Conservation (phyloP, 441 rosid species). For the Populus hybrid region DNA sequence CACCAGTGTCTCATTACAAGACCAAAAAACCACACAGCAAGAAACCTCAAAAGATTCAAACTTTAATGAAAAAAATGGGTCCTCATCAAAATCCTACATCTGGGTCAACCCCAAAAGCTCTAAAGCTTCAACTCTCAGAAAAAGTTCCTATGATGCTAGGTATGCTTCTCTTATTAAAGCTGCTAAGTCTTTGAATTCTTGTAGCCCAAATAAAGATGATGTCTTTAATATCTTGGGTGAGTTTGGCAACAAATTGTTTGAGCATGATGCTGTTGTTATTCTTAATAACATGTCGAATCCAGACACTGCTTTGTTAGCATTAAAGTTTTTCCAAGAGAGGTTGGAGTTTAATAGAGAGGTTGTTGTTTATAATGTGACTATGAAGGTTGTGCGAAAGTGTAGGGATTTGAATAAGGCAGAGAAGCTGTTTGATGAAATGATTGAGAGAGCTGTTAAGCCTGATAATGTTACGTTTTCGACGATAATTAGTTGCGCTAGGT, state of each 20-base stretch:
- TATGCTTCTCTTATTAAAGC: conserved; percentile 59
- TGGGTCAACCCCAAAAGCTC: conserved; percentile 92
- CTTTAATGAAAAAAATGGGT: conserved; percentile 14
- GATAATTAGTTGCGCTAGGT: no score
- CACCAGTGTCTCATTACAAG: conserved; percentile 48
- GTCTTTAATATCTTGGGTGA: conserved; percentile 40
- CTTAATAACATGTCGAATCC: conserved; percentile 79
- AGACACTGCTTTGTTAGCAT: conserved; percentile 51
- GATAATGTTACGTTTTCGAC: no score
- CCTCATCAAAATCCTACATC: conserved; percentile 40
- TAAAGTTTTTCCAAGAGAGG: conserved; percentile 43
- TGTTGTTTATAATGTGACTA: conserved; percentile 70
- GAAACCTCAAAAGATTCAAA: conserved; percentile 27
- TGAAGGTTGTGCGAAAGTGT: conserved; percentile 68
- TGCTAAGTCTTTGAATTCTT: conserved; percentile 55
- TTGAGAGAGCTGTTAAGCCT: no score
- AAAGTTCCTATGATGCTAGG: conserved; percentile 65
- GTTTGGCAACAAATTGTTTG: conserved; percentile 48
- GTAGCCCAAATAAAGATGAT: conserved; percentile 35
- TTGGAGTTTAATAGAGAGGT: conserved; percentile 45
- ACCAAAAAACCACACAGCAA: conserved; percentile 22
- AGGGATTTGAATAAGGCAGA: conserved; percentile 62
- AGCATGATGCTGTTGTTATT: conserved; percentile 77
- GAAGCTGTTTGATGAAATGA: conserved; percentile 3
- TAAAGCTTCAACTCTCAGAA: conserved; percentile 58